These are phyloP conservation scores for Pseudogymnoascus destructans DNA, from an alignment of 2,329 filamentous ascomycete genomes.

Conservation along the genomic window DNA sequence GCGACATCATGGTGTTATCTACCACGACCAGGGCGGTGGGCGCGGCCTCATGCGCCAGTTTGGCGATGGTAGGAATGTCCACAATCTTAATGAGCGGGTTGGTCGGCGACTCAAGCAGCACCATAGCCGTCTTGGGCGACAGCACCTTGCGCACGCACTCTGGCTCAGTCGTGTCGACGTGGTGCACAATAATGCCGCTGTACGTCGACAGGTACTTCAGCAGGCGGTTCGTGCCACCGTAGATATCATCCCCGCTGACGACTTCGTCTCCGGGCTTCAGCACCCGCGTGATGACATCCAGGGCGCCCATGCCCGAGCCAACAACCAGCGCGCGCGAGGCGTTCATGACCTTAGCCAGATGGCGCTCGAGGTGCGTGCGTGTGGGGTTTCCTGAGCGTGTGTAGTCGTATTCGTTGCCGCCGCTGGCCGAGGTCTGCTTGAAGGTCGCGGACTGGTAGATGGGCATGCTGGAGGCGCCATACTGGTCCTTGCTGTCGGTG, in stretches of 20 bases:
- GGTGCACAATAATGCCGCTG: constrained; percentile 84
- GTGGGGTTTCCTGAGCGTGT: constrained; percentile 96
- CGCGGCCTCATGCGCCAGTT: constrained; percentile 63
- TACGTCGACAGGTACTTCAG: constrained; percentile 84
- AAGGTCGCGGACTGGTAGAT: constrained; percentile 99
- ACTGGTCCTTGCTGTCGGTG: constrained; percentile 91
- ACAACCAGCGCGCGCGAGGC: constrained; percentile 83
- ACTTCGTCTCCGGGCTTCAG: constrained; percentile 91
- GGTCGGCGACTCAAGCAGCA: constrained; percentile 88
- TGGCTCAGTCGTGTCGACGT: constrained; percentile 82
- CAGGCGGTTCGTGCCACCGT: constrained; percentile 87
- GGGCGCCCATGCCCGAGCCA: constrained; percentile 90
- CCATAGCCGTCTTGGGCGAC: constrained; percentile 78
- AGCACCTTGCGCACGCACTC: constrained; percentile 57
- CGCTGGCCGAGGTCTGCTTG: constrained; percentile 73
- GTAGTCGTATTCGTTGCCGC: constrained; percentile 90
- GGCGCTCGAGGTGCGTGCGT: constrained; percentile 85
- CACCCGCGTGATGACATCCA: constrained; percentile 89
- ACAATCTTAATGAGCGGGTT: constrained; percentile 98
- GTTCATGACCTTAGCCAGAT: constrained; percentile 98
- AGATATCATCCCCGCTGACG: constrained; percentile 90
- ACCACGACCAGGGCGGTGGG: constrained; percentile 73
- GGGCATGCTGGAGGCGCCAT: constrained; percentile 88
- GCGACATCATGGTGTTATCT: constrained; percentile 98
- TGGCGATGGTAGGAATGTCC: constrained; percentile 72